A percentile compares a stretch with the other conserved stretches of the same genome.
phyloP scores from a whole-genome alignment of 2,329 filamentous ascomycete genomes.

The Dendrostoma leiphaemia region DNA sequence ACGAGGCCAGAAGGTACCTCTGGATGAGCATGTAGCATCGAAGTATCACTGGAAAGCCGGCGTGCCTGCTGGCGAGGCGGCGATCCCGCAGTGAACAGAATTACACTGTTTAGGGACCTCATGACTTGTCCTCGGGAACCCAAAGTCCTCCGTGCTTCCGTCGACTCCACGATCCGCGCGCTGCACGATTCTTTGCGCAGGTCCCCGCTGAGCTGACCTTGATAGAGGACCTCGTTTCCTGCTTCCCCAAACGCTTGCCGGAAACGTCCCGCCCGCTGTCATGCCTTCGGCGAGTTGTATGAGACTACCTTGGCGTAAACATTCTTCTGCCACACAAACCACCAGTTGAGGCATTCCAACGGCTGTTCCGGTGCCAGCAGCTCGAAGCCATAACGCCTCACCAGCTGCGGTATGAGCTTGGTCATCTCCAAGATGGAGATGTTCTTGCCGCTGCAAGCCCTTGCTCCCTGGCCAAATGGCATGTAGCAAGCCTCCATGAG shows the following conservation, averaged over 20 bases:
- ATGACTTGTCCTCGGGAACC: too few species aligned
- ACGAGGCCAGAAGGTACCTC: conserved; percentile 32
- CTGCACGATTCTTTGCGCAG: too few species aligned
- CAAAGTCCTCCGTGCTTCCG: too few species aligned
- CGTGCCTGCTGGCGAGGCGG: conserved; percentile 24
- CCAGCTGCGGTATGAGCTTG: conserved; percentile 6
- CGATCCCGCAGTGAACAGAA: conserved; percentile 15
- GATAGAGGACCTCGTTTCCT: too few species aligned
- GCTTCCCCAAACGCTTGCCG: too few species aligned
- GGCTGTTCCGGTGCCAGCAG: neutral
- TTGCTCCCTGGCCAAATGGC: conserved; percentile 48
- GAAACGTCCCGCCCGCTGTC: too few species aligned
- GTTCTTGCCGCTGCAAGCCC: conserved; percentile 42
- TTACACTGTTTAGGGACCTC: too few species aligned
- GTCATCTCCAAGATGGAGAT: conserved; percentile 9
- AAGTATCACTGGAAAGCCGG: conserved; percentile 39
- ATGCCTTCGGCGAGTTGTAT: too few species aligned
- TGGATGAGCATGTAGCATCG: conserved; percentile 37
- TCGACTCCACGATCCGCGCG: too few species aligned
- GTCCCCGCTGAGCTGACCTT: too few species aligned
- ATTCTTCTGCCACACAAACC: neutral
- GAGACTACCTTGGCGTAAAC: neutral
- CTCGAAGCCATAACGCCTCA: conserved; percentile 5
- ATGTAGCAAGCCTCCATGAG: conserved; percentile 2
- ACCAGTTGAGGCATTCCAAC: neutral